These are phyloP conservation scores for Colletotrichum chlorophyti DNA, from an alignment of 2,329 filamentous ascomycete genomes.

Conservation along the genomic window DNA sequence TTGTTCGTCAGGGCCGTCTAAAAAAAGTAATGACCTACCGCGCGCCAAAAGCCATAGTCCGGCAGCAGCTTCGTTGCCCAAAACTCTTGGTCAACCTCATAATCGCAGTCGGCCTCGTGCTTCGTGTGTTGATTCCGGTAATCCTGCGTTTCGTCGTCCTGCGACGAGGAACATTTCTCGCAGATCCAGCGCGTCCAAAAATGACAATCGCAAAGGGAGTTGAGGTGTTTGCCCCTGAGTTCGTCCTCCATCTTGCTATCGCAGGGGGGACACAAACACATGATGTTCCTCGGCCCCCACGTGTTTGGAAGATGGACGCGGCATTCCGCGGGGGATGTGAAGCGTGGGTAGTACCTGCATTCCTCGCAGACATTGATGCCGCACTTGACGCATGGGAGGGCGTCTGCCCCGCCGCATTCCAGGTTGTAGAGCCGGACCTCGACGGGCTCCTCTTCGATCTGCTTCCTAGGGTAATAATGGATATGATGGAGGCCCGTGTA, in stretches of 20 bases:
- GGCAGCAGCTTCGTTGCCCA: neutral
- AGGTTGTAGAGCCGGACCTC: slow-evolving; percentile 19
- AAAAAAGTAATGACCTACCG: neutral
- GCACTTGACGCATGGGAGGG: slow-evolving; percentile 6
- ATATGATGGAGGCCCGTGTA: neutral
- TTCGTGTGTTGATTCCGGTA: slow-evolving; percentile 9
- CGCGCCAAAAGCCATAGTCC: neutral
- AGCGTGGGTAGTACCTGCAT: slow-evolving; percentile 15
- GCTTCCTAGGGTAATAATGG: neutral
- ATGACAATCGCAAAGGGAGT: slow-evolving; percentile 24
- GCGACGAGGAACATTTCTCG: neutral
- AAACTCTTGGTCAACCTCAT: neutral
- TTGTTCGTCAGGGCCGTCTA: neutral
- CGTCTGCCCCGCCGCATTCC: slow-evolving; percentile 7
- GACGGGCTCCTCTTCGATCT: slow-evolving; percentile 4
- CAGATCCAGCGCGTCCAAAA: slow-evolving; percentile 25
- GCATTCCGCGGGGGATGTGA: neutral
- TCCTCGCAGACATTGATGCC: slow-evolving; percentile 24
- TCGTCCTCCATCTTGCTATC: slow-evolving; percentile 7
- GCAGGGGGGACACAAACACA: slow-evolving; percentile 22
- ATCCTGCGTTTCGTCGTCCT: neutral
- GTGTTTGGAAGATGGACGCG: slow-evolving; percentile 17
- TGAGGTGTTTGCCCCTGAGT: slow-evolving; percentile 3
- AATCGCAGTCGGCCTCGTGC: neutral
- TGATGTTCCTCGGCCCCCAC: slow-evolving; percentile 6